Percentiles rank a stretch among this genome's conserved stretches.
phyloP scores from a whole-genome alignment of 2,329 filamentous ascomycete genomes.

The Aspergillus chevalieri region DNA sequence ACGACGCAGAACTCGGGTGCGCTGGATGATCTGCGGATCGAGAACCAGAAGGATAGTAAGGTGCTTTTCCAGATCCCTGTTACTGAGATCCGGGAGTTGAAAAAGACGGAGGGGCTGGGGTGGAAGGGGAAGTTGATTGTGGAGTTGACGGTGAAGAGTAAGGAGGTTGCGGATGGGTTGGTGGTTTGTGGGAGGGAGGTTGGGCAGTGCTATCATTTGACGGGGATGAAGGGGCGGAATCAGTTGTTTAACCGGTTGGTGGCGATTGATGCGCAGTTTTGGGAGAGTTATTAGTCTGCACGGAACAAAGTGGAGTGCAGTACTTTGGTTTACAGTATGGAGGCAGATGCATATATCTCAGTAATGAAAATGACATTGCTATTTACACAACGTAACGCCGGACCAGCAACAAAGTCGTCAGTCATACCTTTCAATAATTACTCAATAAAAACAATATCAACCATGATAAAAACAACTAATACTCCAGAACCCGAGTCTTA shows the following conservation, averaged over 20 bases:
- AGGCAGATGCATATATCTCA: too few species aligned
- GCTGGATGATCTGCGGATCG: constrained; percentile 43
- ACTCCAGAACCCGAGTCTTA: constrained; percentile 59
- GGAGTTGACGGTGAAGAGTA: constrained; percentile 65
- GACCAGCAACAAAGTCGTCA: too few species aligned
- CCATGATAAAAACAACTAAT: constrained; percentile 32
- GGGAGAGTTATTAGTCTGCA: constrained; percentile 61
- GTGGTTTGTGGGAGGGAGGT: constrained; percentile 53
- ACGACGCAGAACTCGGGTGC: constrained; percentile 36
- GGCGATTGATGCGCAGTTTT: constrained; percentile 73
- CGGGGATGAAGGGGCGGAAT: constrained; percentile 65
- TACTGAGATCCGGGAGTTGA: constrained; percentile 63
- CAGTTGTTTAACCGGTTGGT: constrained; percentile 75
- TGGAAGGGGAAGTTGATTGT: constrained; percentile 81
- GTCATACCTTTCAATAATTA: too few species aligned
- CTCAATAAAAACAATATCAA: too few species aligned
- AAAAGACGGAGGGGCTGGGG: constrained; percentile 71
- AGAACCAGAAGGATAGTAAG: constrained; percentile 45
- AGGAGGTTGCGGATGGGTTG: constrained; percentile 69
- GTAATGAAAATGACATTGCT: too few species aligned
- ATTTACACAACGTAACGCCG: too few species aligned
- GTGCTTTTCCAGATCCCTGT: constrained; percentile 65
- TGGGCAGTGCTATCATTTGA: constrained; percentile 56
- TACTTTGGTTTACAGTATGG: too few species aligned
- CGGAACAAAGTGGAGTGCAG: neutral